Percentiles rank a stretch among this genome's conserved stretches.
Conservation (phyloP, 345 rosid species). For the Diplotaxis tenuifolia region DNA sequence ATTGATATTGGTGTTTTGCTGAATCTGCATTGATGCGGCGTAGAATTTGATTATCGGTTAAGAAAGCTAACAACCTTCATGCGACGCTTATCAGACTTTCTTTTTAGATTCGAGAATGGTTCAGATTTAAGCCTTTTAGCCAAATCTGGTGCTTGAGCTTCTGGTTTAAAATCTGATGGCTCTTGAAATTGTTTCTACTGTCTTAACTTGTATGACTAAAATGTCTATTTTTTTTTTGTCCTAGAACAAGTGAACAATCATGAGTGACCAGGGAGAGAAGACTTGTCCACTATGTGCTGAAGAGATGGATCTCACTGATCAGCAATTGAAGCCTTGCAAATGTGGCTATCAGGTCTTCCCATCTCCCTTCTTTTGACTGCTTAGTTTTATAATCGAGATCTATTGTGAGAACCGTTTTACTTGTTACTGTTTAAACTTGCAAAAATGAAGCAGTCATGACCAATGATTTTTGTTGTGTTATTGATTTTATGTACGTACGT, state of each 20-base stretch:
- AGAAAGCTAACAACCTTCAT: neutral
- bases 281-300: conserved; percentile 78
- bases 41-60: neutral
- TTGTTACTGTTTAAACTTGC: too few species aligned
- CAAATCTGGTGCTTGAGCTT: neutral
- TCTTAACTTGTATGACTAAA: neutral
- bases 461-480: neutral
- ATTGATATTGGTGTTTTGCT: neutral
- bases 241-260: conserved; percentile 47
- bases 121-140: neutral
- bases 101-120: neutral
- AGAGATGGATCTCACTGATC: conserved; percentile 88
- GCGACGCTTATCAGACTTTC: neutral
- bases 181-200: too few species aligned
- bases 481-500: neutral
- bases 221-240: neutral
- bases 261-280: conserved; percentile 80
- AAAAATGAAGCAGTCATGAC: too few species aligned
- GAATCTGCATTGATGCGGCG: too few species aligned
- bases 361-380: neutral
- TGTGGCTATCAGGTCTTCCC: conserved; percentile 73
- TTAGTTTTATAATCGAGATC: too few species aligned
- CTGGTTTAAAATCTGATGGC: too few species aligned
- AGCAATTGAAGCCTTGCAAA: conserved; percentile 84
- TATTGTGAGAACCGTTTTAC: too few species aligned